A percentile compares a stretch with the other conserved stretches of the same genome.
Conservation (phyloP, 148 eudicot genomes). For the Mesembryanthemum crystallinum region DNA sequence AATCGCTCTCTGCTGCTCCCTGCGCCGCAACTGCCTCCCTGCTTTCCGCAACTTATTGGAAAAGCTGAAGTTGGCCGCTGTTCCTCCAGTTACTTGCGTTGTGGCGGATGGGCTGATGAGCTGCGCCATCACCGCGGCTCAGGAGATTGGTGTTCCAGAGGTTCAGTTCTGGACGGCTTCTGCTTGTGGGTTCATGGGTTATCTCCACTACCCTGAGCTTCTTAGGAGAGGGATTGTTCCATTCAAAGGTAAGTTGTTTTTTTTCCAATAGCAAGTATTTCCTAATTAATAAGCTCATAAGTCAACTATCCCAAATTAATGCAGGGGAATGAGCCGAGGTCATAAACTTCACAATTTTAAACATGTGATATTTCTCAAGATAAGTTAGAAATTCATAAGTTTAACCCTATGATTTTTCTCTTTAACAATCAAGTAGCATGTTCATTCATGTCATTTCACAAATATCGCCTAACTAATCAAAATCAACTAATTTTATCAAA, state of each 20-base stretch:
- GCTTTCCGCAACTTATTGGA: slow-evolving; percentile 17
- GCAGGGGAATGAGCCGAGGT: too few relatives aligned
- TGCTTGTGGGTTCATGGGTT: slow-evolving; percentile 33
- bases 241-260: slow-evolving; percentile 26
- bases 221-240: slow-evolving; percentile 26
- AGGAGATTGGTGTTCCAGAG: slow-evolving; percentile 20
- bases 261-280: too few relatives aligned
- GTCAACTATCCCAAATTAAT: too few relatives aligned
- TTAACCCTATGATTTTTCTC: too few relatives aligned
- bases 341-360: too few relatives aligned
- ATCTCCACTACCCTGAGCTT: slow-evolving; percentile 24
- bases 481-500: too few relatives aligned
- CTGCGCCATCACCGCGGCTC: slow-evolving; percentile 21
- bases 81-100: slow-evolving; percentile 20
- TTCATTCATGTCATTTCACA: too few relatives aligned
- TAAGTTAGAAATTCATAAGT: too few relatives aligned
- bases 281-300: too few relatives aligned
- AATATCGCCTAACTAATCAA: too few relatives aligned
- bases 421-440: too few relatives aligned
- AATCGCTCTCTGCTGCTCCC: slow-evolving; percentile 11
- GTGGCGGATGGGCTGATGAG: slow-evolving; percentile 28
- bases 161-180: slow-evolving; percentile 31
- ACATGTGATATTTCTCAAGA: too few relatives aligned
- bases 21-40: slow-evolving; percentile 12
- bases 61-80: background rate